Conservation (phyloP, 164 flowering plant genomes). For the Vitis rotundifolia region DNA sequence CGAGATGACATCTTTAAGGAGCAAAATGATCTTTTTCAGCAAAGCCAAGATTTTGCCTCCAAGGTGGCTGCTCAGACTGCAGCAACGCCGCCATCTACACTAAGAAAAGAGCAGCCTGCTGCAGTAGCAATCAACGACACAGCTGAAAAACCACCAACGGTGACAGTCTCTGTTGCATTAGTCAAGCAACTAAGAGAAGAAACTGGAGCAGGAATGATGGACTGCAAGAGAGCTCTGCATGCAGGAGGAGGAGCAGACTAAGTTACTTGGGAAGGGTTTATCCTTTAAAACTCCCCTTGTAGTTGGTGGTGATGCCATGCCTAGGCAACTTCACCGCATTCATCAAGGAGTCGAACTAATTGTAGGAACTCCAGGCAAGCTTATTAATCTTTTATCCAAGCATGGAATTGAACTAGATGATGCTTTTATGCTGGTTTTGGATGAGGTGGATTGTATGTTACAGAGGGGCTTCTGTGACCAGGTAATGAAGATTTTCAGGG, state of each 20-base stretch:
- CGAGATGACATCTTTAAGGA: conserved; percentile 96
- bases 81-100: conserved; percentile 45
- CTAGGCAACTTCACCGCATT: conserved; percentile 73
- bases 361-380: too few species aligned
- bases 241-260: conserved; percentile 93
- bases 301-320: conserved; percentile 94
- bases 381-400: too few species aligned
- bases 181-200: conserved; percentile 94
- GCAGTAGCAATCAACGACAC: conserved; percentile 52
- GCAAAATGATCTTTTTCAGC: conserved; percentile 91
- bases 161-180: conserved; percentile 74
- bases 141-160: conserved; percentile 52
- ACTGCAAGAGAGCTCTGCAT: conserved; percentile 94
- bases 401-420: conserved; percentile 64
- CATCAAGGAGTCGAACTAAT: conserved; percentile 75
- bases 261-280: conserved; percentile 76
- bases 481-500: conserved; percentile 64
- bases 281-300: conserved; percentile 94
- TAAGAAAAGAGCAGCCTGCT: conserved; percentile 49
- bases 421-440: conserved; percentile 63
- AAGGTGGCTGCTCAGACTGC: conserved; percentile 99
- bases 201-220: conserved; percentile 99
- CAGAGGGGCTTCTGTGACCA: conserved; percentile 83
- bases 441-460: conserved; percentile 96
- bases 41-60: conserved; percentile 94